Percentiles rank a stretch among this genome's conserved stretches.
Evolutionary conservation across 2,329 filamentous ascomycete genomes (phyloP).

Genomic region (Tolypocladium pustulatum): DNA sequence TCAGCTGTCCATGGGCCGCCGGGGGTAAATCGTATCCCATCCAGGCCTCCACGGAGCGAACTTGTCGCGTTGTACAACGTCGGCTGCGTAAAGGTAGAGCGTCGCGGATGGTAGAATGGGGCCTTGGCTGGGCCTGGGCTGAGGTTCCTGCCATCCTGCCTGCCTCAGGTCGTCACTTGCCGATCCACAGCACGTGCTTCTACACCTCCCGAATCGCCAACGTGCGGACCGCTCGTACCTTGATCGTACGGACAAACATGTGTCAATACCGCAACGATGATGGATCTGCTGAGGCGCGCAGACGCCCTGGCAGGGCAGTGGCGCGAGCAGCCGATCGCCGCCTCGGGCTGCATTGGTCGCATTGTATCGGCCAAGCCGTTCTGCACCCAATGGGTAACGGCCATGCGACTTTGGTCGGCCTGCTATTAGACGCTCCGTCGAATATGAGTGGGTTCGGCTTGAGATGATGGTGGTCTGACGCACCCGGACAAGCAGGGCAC

Average conservation of each 20-base stretch:
- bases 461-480: constrained; percentile 1
- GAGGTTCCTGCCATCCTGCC: too few species aligned
- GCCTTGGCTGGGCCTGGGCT: not conserved
- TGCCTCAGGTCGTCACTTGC: not conserved
- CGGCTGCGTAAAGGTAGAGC: not conserved
- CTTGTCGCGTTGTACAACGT: not conserved
- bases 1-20: not conserved
- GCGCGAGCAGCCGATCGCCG: not conserved
- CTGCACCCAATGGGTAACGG: not conserved
- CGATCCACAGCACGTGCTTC: not conserved
- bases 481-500: not conserved
- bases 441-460: constrained; percentile 1
- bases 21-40: not conserved
- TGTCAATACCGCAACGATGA: not conserved
- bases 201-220: not conserved
- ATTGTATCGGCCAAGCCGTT: not conserved
- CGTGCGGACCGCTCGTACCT: not conserved
- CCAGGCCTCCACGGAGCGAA: not conserved
- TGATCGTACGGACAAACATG: not conserved
- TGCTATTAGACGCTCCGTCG: not conserved
- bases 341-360: not conserved
- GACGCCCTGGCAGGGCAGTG: not conserved
- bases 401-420: not conserved
- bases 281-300: not conserved
- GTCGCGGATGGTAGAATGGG: not conserved